Conservation (phyloP, 2,329 filamentous ascomycete genomes). For the Pseudogymnoascus sp. region DNA sequence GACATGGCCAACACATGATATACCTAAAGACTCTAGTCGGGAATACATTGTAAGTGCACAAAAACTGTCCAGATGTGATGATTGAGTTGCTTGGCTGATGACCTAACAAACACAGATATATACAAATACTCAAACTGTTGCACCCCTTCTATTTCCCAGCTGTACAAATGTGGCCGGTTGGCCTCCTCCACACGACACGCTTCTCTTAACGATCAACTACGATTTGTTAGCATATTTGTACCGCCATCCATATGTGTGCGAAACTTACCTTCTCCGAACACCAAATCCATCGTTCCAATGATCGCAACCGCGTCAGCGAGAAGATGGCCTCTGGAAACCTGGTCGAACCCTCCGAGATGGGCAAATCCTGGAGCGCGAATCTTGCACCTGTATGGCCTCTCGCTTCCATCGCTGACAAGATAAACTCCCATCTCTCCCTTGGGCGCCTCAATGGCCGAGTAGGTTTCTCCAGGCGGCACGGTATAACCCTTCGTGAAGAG, state of each 20-base stretch:
- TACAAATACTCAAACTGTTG: constrained; percentile 20
- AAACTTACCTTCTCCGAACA: constrained; percentile 48
- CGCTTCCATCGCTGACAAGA: constrained; percentile 88
- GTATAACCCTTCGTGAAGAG: constrained; percentile 98
- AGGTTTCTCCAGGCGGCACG: constrained; percentile 94
- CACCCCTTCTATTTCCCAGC: constrained; percentile 11
- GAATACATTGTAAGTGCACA: background rate
- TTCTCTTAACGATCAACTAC: constrained; percentile 39
- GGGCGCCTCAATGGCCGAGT: constrained; percentile 96
- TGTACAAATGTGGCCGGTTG: constrained; percentile 1
- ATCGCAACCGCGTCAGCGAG: constrained; percentile 94
- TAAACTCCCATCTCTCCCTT: constrained; percentile 99
- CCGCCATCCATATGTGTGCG: constrained; percentile 6
- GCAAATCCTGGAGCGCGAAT: constrained; percentile 95
- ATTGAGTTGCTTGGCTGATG: constrained; percentile 12
- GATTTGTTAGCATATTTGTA: constrained; percentile 21
- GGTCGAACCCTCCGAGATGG: constrained; percentile 89
- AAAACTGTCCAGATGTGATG: background rate
- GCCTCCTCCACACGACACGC: constrained; percentile 1
- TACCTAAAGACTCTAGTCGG: background rate
- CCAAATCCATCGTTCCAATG: constrained; percentile 82
- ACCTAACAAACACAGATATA: constrained; percentile 17
- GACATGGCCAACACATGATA: background rate
- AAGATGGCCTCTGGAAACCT: constrained; percentile 83
- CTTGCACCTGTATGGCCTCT: constrained; percentile 95